Conservation (phyloP, 495 filamentous ascomycete species). For the Recurvomyces mirabilis region DNA sequence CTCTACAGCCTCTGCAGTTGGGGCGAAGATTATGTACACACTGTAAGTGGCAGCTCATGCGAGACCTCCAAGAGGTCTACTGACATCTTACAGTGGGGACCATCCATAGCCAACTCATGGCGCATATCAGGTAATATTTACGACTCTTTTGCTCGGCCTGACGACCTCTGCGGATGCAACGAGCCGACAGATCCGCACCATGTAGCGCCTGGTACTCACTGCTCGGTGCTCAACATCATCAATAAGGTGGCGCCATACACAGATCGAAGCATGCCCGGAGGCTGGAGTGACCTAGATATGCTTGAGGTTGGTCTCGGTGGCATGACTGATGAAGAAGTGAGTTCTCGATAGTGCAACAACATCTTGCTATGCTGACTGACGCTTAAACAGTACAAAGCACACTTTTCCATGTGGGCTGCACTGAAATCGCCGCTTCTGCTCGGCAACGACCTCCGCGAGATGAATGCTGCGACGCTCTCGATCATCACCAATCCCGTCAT, state of each 20-base stretch:
- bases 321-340: slow-evolving; percentile 28
- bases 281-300: slow-evolving; percentile 31
- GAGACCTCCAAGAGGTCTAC: no score
- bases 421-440: slow-evolving; percentile 46
- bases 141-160: slow-evolving; percentile 16
- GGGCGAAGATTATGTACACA: slow-evolving; percentile 24
- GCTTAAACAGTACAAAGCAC: slow-evolving; percentile 28
- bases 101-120: slow-evolving; percentile 23
- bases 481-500: slow-evolving; percentile 41
- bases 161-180: slow-evolving; percentile 1
- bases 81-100: no score
- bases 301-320: slow-evolving; percentile 27
- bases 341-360: slow-evolving; percentile 38
- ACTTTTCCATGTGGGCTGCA: slow-evolving; percentile 49
- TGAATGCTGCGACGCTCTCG: slow-evolving; percentile 28
- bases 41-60: no score
- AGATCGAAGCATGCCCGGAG: slow-evolving; percentile 18
- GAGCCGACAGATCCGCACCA: slow-evolving; percentile 16
- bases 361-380: slow-evolving; percentile 17
- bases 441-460: slow-evolving; percentile 35
- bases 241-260: slow-evolving; percentile 23
- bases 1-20: slow-evolving; percentile 33
- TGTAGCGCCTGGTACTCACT: slow-evolving; percentile 2
- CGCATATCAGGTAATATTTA: slow-evolving; percentile 32
- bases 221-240: slow-evolving; percentile 30